Evolutionary conservation across 1,139 yeast species (phyloP).

Genomic region (Blastobotrys ciferrii): DNA sequence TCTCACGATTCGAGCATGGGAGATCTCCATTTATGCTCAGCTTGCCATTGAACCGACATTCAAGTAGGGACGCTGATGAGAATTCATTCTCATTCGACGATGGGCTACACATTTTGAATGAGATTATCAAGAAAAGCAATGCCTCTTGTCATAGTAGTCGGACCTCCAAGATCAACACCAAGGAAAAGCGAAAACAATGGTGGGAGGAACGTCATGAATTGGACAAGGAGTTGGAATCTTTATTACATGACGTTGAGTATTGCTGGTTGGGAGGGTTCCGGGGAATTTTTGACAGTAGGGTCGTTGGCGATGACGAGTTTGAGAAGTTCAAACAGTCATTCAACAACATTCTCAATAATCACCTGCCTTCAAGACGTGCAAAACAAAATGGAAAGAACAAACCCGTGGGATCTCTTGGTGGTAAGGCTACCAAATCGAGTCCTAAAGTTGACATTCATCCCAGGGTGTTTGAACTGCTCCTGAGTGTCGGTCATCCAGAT

Average conservation of each 20-base stretch:
- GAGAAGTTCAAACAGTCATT: slow-evolving; percentile 43
- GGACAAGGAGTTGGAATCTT: slow-evolving; percentile 53
- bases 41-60: slow-evolving; percentile 58
- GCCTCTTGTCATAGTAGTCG: slow-evolving; percentile 47
- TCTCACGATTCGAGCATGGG: slow-evolving; percentile 46
- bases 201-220: slow-evolving; percentile 68
- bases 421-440: slow-evolving; percentile 2
- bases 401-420: background rate
- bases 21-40: slow-evolving; percentile 51
- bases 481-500: slow-evolving; percentile 45
- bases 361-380: slow-evolving; percentile 35
- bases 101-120: slow-evolving; percentile 46
- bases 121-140: slow-evolving; percentile 60
- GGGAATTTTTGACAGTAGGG: slow-evolving; percentile 49
- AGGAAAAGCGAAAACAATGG: slow-evolving; percentile 69
- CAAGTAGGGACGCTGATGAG: slow-evolving; percentile 47
- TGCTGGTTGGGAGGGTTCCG: slow-evolving; percentile 82
- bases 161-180: slow-evolving; percentile 44
- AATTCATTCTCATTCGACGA: slow-evolving; percentile 46
- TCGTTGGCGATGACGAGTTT: slow-evolving; percentile 24
- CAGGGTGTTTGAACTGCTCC: slow-evolving; percentile 50
- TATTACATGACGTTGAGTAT: slow-evolving; percentile 60
- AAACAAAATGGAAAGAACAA: slow-evolving; percentile 16
- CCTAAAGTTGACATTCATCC: slow-evolving; percentile 46
- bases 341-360: slow-evolving; percentile 35